Evolutionary conservation across 495 filamentous ascomycete genomes (phyloP).

Genomic region (Penicillium malachiteum): DNA sequence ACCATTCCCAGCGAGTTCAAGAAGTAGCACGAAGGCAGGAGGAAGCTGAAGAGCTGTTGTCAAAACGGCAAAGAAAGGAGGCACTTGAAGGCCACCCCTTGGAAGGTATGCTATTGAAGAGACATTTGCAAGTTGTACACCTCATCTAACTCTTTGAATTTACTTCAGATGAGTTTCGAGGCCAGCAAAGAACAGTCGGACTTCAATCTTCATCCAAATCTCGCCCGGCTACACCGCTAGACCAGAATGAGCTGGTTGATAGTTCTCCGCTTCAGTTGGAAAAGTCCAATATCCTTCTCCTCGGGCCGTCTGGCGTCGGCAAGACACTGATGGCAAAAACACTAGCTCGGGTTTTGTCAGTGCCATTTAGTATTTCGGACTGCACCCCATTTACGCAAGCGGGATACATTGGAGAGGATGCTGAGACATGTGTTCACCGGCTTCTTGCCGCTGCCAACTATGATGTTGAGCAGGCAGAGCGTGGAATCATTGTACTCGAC

Average conservation of each 20-base stretch:
- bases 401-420: conserved; percentile 96
- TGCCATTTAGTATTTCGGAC: conserved; percentile 96
- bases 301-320: conserved; percentile 92
- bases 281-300: conserved; percentile 91
- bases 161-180: conserved; percentile 71
- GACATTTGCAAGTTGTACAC: not conserved
- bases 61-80: conserved; percentile 50
- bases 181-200: conserved; percentile 62
- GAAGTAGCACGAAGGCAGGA: conserved; percentile 75
- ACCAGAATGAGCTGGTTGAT: conserved; percentile 47
- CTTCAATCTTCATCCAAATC: conserved; percentile 26
- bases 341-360: conserved; percentile 74
- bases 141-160: not conserved
- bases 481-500: conserved; percentile 91
- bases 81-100: conserved; percentile 47
- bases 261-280: conserved; percentile 74
- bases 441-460: conserved; percentile 88
- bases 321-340: conserved; percentile 95
- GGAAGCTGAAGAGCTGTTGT: conserved; percentile 64
- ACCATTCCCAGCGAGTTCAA: conserved; percentile 89
- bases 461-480: conserved; percentile 79
- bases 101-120: conserved; percentile 49
- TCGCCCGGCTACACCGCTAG: conserved; percentile 23
- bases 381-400: conserved; percentile 97
- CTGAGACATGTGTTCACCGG: conserved; percentile 86